A percentile compares a stretch with the other conserved stretches of the same genome.
These are phyloP conservation scores for Aspergillus calidoustus DNA, from an alignment of 2,329 filamentous ascomycete species.

Conservation along the genomic window DNA sequence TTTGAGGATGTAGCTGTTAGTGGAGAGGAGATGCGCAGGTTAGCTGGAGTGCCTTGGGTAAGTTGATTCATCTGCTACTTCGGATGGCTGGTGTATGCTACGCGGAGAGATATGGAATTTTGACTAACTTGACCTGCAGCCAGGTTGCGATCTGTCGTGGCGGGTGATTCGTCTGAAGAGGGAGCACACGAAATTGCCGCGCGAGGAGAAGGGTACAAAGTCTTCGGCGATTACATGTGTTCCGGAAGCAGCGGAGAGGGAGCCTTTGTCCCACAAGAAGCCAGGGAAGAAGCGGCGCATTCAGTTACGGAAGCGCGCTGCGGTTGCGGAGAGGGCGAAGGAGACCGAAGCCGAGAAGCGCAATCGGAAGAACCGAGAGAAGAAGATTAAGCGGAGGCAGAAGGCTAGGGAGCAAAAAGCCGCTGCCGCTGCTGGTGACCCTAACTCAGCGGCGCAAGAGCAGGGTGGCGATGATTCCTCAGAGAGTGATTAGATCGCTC, in stretches of 20 bases:
- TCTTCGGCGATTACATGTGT: slow-evolving; percentile 26
- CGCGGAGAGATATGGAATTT: background rate
- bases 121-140: slow-evolving; percentile 29
- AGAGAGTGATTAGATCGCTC: slow-evolving; percentile 1
- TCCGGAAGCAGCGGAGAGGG: slow-evolving; percentile 27
- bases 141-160: slow-evolving; percentile 48
- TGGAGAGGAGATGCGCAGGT: slow-evolving; percentile 37
- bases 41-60: slow-evolving; percentile 42
- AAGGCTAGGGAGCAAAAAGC: slow-evolving; percentile 44
- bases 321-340: slow-evolving; percentile 36
- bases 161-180: slow-evolving; percentile 44
- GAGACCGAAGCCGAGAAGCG: slow-evolving; percentile 44
- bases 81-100: background rate
- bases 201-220: slow-evolving; percentile 23
- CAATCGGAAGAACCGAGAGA: slow-evolving; percentile 45
- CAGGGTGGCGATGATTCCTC: slow-evolving; percentile 26
- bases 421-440: slow-evolving; percentile 21
- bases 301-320: slow-evolving; percentile 42
- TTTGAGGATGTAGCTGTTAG: slow-evolving; percentile 44
- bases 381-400: slow-evolving; percentile 44
- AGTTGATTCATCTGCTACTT: slow-evolving; percentile 19
- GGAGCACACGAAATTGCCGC: slow-evolving; percentile 36
- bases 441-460: slow-evolving; percentile 20
- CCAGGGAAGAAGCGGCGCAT: slow-evolving; percentile 50
- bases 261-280: slow-evolving; percentile 43